These are phyloP conservation scores for Aegle marmelos DNA, from an alignment of 345 rosid genomes.

Conservation along the genomic window DNA sequence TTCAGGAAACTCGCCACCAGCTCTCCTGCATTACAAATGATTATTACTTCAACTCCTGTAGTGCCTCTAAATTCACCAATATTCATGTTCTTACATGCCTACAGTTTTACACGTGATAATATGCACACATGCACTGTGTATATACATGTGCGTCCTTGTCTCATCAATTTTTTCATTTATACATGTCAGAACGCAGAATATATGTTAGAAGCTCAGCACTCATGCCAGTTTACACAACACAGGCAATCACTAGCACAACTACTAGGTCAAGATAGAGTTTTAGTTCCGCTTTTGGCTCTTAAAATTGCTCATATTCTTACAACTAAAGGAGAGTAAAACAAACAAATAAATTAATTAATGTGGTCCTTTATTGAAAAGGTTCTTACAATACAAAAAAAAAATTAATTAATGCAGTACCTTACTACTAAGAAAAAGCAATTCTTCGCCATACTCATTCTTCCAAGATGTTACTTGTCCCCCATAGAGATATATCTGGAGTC, in stretches of 20 bases:
- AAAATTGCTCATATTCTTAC: background rate
- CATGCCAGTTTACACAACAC: background rate
- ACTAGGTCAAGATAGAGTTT: background rate
- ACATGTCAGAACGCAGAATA: background rate
- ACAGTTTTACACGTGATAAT: background rate
- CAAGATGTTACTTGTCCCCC: constrained; percentile 89
- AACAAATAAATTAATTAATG: background rate
- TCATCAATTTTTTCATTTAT: background rate
- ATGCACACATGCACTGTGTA: background rate
- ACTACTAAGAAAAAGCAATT: constrained; percentile 75
- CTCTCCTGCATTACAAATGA: background rate
- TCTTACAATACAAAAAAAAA: background rate
- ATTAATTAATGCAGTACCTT: constrained; percentile 41
- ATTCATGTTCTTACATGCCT: background rate
- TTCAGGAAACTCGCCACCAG: background rate
- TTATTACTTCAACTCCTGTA: background rate
- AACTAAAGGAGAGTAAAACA: background rate
- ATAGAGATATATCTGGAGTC: constrained; percentile 60
- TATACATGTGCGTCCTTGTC: background rate
- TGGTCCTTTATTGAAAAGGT: background rate
- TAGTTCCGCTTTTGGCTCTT: background rate
- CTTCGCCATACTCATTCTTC: constrained; percentile 78
- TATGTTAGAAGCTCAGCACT: background rate
- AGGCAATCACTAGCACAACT: background rate
- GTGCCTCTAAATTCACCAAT: background rate